phyloP scores from a whole-genome alignment of 495 filamentous ascomycete species.

The Niebla homalea region DNA sequence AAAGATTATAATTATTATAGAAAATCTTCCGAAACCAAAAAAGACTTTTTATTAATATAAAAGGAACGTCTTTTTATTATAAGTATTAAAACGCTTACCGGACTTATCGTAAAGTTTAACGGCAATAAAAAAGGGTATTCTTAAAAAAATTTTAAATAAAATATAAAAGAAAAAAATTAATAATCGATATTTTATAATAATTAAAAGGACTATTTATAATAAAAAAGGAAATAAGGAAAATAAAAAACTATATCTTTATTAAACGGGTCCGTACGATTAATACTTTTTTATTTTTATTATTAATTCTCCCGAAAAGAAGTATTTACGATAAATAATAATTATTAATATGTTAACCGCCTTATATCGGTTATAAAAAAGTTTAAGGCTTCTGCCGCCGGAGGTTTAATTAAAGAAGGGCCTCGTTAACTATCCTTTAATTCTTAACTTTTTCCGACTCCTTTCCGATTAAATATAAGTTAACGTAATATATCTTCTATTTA shows the following conservation, averaged over 20 bases:
- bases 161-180: constrained; percentile 24
- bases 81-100: constrained; percentile 1
- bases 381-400: background rate
- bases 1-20: background rate
- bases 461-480: constrained; percentile 2
- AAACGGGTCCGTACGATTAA: constrained; percentile 4
- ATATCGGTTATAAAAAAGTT: constrained; percentile 1
- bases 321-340: background rate
- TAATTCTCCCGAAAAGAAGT: constrained; percentile 2
- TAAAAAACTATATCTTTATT: constrained; percentile 5
- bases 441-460: constrained; percentile 4
- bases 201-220: constrained; percentile 12
- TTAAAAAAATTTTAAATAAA: constrained; percentile 1
- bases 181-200: constrained; percentile 22
- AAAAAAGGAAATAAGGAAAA: background rate
- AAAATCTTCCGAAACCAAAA: constrained; percentile 4
- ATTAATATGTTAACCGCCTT: constrained; percentile 6
- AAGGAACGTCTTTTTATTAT: constrained; percentile 3
- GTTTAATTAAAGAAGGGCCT: background rate
- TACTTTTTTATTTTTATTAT: constrained; percentile 5
- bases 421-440: background rate
- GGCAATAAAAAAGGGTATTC: background rate
- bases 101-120: background rate
- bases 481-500: constrained; percentile 8
- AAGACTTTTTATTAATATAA: constrained; percentile 1